Conservation (phyloP, 176 grass and related monocot species). For the Puya raimondii region DNA sequence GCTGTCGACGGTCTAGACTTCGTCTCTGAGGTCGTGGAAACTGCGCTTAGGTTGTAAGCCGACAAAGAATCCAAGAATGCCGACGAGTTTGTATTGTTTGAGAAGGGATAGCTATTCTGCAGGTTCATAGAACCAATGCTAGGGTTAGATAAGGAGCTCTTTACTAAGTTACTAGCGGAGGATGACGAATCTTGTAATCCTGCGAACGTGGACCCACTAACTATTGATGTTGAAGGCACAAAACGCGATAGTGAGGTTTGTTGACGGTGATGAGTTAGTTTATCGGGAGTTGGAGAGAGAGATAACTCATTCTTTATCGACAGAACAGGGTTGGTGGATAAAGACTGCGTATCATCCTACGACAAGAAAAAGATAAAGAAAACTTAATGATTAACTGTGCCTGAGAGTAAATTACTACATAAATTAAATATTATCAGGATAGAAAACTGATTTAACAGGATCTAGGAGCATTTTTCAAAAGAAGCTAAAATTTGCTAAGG, state of each 20-base stretch:
- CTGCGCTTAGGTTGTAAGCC: conserved; percentile 30
- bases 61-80: conserved; percentile 32
- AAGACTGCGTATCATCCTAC: conserved; percentile 49
- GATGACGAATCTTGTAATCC: conserved; percentile 54
- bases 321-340: conserved; percentile 27
- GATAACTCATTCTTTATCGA: conserved; percentile 59
- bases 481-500: too few species aligned
- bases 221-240: conserved; percentile 45
- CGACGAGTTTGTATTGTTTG: conserved; percentile 46
- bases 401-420: too few species aligned
- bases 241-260: conserved; percentile 42
- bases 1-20: conserved; percentile 18
- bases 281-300: conserved; percentile 32
- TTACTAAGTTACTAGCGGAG: conserved; percentile 28
- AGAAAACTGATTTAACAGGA: too few species aligned
- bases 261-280: conserved; percentile 36
- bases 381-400: too few species aligned
- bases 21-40: conserved; percentile 30
- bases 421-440: too few species aligned
- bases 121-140: conserved; percentile 44
- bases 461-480: too few species aligned
- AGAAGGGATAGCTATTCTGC: conserved; percentile 61
- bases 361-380: conserved; percentile 13
- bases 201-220: conserved; percentile 37
- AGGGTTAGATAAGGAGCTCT: conserved; percentile 44